These are phyloP conservation scores for Pisolithus orientalis DNA, from an alignment of 768 basidiomycete genomes.

Conservation along the genomic window DNA sequence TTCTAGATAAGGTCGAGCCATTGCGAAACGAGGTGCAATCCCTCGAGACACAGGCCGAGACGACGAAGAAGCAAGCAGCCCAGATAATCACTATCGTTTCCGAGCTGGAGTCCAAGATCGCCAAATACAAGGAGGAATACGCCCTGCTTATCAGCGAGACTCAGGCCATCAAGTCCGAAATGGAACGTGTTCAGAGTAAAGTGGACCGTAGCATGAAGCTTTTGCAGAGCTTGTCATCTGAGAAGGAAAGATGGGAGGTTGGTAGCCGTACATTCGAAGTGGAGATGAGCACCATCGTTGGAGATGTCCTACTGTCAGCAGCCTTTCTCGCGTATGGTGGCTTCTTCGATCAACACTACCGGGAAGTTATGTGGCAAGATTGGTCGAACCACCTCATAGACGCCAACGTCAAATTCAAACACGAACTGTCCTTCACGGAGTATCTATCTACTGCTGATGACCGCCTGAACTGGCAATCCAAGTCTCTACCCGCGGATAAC, in stretches of 20 bases:
- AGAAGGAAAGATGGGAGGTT: slow-evolving; percentile 88
- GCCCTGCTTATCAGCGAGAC: slow-evolving; percentile 94
- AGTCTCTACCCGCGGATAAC: slow-evolving; percentile 91
- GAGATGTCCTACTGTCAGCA: slow-evolving; percentile 91
- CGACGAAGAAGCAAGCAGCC: slow-evolving; percentile 89
- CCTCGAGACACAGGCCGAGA: slow-evolving; percentile 86
- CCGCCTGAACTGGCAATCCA: slow-evolving; percentile 91
- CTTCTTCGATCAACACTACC: slow-evolving; percentile 98
- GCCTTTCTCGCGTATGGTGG: slow-evolving; percentile 97
- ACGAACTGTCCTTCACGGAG: slow-evolving; percentile 87
- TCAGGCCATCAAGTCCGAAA: slow-evolving; percentile 93
- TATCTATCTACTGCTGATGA: slow-evolving; percentile 97
- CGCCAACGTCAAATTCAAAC: slow-evolving; percentile 87
- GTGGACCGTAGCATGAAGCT: slow-evolving; percentile 96
- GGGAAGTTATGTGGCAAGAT: slow-evolving; percentile 94
- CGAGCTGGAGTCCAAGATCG: slow-evolving; percentile 90
- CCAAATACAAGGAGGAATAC: slow-evolving; percentile 94
- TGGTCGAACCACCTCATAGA: slow-evolving; percentile 88
- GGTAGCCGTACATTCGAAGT: slow-evolving; percentile 94
- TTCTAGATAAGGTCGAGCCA: slow-evolving; percentile 94
- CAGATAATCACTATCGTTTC: slow-evolving; percentile 89
- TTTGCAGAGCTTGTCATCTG: slow-evolving; percentile 90
- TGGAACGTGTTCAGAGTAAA: slow-evolving; percentile 96
- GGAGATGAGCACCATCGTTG: slow-evolving; percentile 98
- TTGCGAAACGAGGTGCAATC: slow-evolving; percentile 93